A percentile compares a stretch with the other conserved stretches of the same genome.
Evolutionary conservation across 129 eudicot species (phyloP).

Genomic region (Daucus carota): DH1_v3.0 NC_030384.2:45144501-45145000

Average conservation of each 20-base stretch:
- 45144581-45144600: neutral
- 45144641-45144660: neutral
- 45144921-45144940: neutral
- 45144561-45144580: too few relatives aligned
- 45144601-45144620: neutral
- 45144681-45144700: neutral
- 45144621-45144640: neutral
- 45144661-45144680: neutral
- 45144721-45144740: too few relatives aligned
- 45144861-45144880: neutral
- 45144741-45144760: too few relatives aligned
- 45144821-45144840: neutral
- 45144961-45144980: constrained; percentile 18
- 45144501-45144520: too few relatives aligned
- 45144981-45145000: constrained; percentile 1
- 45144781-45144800: too few relatives aligned
- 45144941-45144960: neutral
- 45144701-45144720: too few relatives aligned
- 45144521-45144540: neutral
- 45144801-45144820: too few relatives aligned
- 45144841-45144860: constrained; percentile 7
- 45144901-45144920: neutral
- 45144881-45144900: constrained; percentile 18
- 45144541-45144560: too few relatives aligned
- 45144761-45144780: too few relatives aligned